Evolutionary conservation across 2,329 filamentous ascomycete genomes (phyloP).

Genomic region (Colletotrichum higginsianum): DNA sequence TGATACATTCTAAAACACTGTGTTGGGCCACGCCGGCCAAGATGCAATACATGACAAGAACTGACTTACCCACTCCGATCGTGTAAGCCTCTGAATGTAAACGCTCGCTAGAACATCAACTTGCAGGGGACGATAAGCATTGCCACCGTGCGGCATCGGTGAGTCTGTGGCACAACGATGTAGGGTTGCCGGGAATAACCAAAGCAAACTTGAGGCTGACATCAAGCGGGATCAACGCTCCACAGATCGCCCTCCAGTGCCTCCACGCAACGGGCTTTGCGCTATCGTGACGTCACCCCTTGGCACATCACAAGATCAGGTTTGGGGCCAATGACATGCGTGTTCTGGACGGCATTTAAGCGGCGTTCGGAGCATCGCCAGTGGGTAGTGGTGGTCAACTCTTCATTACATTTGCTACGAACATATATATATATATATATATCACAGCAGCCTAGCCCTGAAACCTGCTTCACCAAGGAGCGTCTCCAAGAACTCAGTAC

Average conservation of each 20-base stretch:
- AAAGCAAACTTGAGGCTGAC: constrained; percentile 15
- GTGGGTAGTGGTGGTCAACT: no score
- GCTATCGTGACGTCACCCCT: constrained; percentile 41
- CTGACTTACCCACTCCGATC: no score
- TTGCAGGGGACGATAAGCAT: no score
- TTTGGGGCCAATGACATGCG: constrained; percentile 12
- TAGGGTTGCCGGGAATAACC: neutral
- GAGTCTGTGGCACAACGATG: neutral
- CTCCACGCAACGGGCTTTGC: constrained; percentile 24
- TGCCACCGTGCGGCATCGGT: no score
- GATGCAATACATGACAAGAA: no score
- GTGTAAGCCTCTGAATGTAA: no score
- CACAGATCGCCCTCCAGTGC: constrained; percentile 16
- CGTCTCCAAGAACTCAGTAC: neutral
- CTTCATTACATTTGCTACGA: neutral
- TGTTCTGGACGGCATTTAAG: neutral
- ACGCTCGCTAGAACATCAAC: neutral
- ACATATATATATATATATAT: neutral
- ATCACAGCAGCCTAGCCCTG: no score
- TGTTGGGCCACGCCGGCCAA: no score
- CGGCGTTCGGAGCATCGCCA: neutral
- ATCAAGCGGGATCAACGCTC: constrained; percentile 16
- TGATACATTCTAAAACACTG: no score
- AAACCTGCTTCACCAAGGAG: neutral
- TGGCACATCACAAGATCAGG: constrained; percentile 34